Conservation (phyloP, 805 yeast species). For the Zygosaccharomyces rouxii region DNA sequence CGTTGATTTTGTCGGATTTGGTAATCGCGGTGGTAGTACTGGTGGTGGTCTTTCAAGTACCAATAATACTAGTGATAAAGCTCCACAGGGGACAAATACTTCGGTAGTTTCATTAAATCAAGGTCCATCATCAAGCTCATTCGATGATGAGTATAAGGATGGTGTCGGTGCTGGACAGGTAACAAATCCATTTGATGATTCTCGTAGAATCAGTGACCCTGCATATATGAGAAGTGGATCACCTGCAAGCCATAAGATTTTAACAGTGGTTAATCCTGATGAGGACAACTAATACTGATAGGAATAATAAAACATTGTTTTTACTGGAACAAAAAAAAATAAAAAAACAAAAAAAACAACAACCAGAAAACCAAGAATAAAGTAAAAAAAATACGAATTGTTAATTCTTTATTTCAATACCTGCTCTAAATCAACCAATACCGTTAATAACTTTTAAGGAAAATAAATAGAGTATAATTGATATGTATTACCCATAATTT, state of each 20-base stretch:
- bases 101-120: constrained; percentile 13
- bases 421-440: too few species aligned
- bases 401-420: too few species aligned
- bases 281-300: constrained; percentile 28
- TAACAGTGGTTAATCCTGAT: constrained; percentile 89
- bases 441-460: too few species aligned
- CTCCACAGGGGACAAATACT: constrained; percentile 2
- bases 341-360: too few species aligned
- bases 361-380: too few species aligned
- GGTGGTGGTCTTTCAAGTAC: constrained; percentile 3
- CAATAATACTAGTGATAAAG: constrained; percentile 2
- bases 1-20: constrained; percentile 28
- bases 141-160: constrained; percentile 12
- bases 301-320: neutral
- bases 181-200: constrained; percentile 67
- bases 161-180: constrained; percentile 14
- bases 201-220: constrained; percentile 80
- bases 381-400: too few species aligned
- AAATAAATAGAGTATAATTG: neutral
- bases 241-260: constrained; percentile 54
- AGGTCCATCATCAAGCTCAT: constrained; percentile 13
- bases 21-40: constrained; percentile 6
- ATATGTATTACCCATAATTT: neutral
- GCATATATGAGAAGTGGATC: constrained; percentile 79
- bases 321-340: too few species aligned